phyloP scores from a whole-genome alignment of 2,329 filamentous ascomycete species.

The Paracorniculantispora psalliotae region DNA sequence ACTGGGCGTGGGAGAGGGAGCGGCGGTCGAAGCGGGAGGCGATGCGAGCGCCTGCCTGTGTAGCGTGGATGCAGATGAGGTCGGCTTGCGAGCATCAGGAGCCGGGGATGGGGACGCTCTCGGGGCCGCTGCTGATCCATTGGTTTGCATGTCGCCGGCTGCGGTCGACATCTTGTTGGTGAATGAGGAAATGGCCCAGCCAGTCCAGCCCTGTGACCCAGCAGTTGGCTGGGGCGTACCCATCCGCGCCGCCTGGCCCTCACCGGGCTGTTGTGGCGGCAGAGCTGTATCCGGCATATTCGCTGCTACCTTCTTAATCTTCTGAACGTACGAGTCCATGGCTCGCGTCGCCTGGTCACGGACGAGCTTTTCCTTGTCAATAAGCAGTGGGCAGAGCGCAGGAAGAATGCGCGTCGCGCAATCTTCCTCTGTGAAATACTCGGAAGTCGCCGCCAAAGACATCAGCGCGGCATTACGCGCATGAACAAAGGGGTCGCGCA shows the following conservation, averaged over 20 bases:
- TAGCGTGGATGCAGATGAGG: conserved; percentile 52
- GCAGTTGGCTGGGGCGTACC: conserved; percentile 68
- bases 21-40: conserved; percentile 42
- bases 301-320: conserved; percentile 71
- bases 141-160: conserved; percentile 76
- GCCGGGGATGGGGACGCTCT: conserved; percentile 38
- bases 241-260: conserved; percentile 62
- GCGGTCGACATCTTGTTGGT: conserved; percentile 87
- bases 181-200: conserved; percentile 98
- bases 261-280: conserved; percentile 56
- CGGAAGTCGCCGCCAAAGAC: conserved; percentile 77
- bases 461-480: conserved; percentile 85
- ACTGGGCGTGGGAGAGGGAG: conserved; percentile 41
- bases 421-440: conserved; percentile 86
- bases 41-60: conserved; percentile 57
- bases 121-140: conserved; percentile 38
- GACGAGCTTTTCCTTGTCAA: conserved; percentile 94
- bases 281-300: conserved; percentile 76
- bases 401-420: conserved; percentile 80
- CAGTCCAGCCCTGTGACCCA: conserved; percentile 63
- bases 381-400: conserved; percentile 72
- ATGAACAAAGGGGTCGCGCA: conserved; percentile 92
- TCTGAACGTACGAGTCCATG: conserved; percentile 77
- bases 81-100: conserved; percentile 33
- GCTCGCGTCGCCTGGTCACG: conserved; percentile 89